Base-by-base conservation (phyloP, 1,284 basidiomycete genomes). In the Papiliotrema fonsecae region DNA sequence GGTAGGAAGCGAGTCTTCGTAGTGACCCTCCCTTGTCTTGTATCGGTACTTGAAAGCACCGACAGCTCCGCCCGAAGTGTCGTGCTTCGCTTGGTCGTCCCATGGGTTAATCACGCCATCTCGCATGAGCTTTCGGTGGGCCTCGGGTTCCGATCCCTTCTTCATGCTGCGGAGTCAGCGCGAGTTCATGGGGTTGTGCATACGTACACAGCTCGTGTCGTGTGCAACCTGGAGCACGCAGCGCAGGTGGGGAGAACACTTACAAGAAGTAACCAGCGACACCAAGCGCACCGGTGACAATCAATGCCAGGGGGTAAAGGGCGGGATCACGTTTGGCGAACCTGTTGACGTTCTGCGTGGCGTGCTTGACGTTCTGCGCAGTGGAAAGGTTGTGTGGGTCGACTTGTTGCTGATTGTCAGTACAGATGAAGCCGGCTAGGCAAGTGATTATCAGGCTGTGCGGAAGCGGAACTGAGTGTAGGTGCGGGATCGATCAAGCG, bases 41-140 rank as follows among this genome's bases (percentile, higher is more conserved):
- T 74, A 67, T 52, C 72, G 62, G 66, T 73, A 74, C 62, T 74
- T 74, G 70, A 74, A 74, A 22, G 61, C 60, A 28, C 4, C 6
- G 19, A 62, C 68, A 56, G 39, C 70, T 65, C 60, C 60, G 40
- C 67, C 62, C 44, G 60, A 54, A 11, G 62, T 60, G 43, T 70
- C 70, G 52, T 67, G 65, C 62, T 70, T 66, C 53, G 45, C 28
- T 24, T 45, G 40, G 42, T 58, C 52, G 42, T 72, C 69, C 72
- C 72, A 74, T 6, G 69, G 69, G 55, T 72, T 56, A 47, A 73
- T 64, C 44, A 68, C 54, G 32, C 66, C 64, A 34, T 54, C 46
- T 5, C 50, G 32, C 50, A 60, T 50, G 52, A 72, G 61, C 30
- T 55, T 49, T 39, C 58, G 53, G 30, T 59, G 56, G 0, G 64